phyloP scores from a whole-genome alignment of 148 eudicot genomes.

The Chenopodium quinoa region DNA sequence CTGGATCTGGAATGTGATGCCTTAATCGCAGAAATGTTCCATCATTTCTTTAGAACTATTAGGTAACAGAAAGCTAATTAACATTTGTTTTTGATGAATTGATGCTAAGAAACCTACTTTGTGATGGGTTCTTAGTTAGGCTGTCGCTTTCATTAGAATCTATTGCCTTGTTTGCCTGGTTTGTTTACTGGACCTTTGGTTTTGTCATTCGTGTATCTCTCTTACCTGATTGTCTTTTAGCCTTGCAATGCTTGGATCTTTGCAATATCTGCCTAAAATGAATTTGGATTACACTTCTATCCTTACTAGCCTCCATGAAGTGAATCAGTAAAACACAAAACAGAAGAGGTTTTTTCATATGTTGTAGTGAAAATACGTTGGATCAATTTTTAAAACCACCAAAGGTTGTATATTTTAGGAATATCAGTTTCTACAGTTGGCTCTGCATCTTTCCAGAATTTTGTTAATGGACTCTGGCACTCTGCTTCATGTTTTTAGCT shows the following conservation, averaged over 20 bases:
- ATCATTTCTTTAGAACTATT: conserved; percentile 63
- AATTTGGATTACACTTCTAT: not conserved
- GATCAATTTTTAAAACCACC: not conserved
- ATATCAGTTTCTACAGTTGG: not conserved
- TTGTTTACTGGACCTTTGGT: not conserved
- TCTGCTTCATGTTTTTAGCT: not conserved
- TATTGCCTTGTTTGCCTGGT: conserved; percentile 1
- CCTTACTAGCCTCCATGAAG: not conserved
- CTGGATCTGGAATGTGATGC: conserved; percentile 88
- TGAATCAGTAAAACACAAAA: not conserved
- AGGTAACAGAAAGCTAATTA: conserved; percentile 39
- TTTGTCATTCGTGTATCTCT: not conserved
- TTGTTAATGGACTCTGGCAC: not conserved
- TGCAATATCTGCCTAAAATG: not conserved
- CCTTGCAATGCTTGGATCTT: not conserved
- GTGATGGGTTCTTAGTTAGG: not conserved
- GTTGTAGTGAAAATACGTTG: too few species aligned
- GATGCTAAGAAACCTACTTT: not conserved
- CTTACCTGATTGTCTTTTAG: not conserved
- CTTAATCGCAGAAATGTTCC: conserved; percentile 78
- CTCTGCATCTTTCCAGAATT: not conserved
- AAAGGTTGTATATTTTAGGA: not conserved
- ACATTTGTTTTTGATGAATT: not conserved
- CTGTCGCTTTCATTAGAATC: not conserved
- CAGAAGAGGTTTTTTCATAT: not conserved